Base-by-base conservation (phyloP, 106 monocot genomes). In the Dendrobium nobile region DNA sequence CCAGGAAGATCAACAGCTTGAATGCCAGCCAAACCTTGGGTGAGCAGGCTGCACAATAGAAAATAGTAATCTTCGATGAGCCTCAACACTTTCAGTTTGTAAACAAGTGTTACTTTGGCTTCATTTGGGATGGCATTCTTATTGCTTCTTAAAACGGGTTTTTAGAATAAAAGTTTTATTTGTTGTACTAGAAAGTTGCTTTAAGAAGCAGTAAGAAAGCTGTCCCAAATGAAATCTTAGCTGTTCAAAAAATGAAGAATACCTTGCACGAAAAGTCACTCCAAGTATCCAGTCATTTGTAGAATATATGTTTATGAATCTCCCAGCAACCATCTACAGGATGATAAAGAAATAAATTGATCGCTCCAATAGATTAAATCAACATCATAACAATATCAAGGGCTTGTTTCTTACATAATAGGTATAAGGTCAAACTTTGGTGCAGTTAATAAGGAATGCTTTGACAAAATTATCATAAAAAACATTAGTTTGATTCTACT, bases 271-370 rank as follows among this genome's bases (percentile, higher is more conserved):
- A 72, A 93, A 93, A 45, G 90, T 87, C 20, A 90, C 72, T 72
- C 93, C 93, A 48, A 93, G 88, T 47, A 93, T 90, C 93, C 93
- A 93, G 80, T 93, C 93, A 67, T 90, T 90, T 41, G 90, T 85
- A 1, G 93, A 90, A 74, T 84, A 93, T 2, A 89, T 88, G 67
- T 93, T 93, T 73, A 93, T 67, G 76, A 93, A 93, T 89, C 93
- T 88, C 37, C 93, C 93, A 73, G 93, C 87, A 77, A 93, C 93
- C 85, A 90, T 82, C 93, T 93, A 81, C 74, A 84, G 37, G 2
- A 20, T 24, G n/a, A 22, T 28, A 54, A 17, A 13, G 54, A 48
- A 51, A 51, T 16, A 70, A 70, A 70, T 31, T 19, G 33, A 70
- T 1, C 61, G 7, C 22, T 61, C 22, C 5, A 5, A 20, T 61